phyloP scores from a whole-genome alignment of 1,139 yeast genomes.

The Candida sp. region DNA sequence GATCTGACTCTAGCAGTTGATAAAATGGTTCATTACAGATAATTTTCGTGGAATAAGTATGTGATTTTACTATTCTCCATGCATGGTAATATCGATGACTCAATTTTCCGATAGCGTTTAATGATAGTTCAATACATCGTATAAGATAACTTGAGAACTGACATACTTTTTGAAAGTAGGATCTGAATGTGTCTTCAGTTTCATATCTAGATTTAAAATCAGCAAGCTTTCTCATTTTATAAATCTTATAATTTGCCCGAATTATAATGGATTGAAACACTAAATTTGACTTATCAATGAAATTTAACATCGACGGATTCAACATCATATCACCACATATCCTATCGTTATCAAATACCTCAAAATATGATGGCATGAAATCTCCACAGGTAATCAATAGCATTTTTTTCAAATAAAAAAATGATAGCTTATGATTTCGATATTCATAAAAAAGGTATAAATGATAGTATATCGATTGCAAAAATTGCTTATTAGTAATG shows the following conservation, averaged over 20 bases:
- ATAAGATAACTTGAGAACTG: constrained; percentile 22
- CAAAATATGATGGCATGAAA: constrained; percentile 38
- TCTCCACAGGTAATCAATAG: constrained; percentile 26
- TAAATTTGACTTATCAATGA: constrained; percentile 22
- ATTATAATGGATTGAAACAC: background rate
- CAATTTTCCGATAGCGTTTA: constrained; percentile 22
- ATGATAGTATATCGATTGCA: constrained; percentile 34
- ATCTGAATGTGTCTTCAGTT: background rate
- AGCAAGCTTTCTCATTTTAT: background rate
- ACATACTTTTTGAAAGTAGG: constrained; percentile 9
- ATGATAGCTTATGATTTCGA: constrained; percentile 21
- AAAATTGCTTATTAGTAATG: constrained; percentile 27
- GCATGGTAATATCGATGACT: constrained; percentile 43
- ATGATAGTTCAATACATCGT: constrained; percentile 26
- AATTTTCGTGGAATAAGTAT: constrained; percentile 20
- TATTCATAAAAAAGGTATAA: constrained; percentile 38
- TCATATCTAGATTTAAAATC: background rate
- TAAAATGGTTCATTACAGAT: constrained; percentile 23
- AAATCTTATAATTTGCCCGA: background rate
- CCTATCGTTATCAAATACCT: constrained; percentile 26
- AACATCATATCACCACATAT: constrained; percentile 36
- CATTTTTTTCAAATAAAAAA: constrained; percentile 34
- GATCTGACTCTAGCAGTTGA: constrained; percentile 12
- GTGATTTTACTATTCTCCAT: constrained; percentile 42
- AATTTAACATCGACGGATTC: constrained; percentile 38